Conservation (phyloP, 768 basidiomycete species). For the Tylopilus sp. region DNA sequence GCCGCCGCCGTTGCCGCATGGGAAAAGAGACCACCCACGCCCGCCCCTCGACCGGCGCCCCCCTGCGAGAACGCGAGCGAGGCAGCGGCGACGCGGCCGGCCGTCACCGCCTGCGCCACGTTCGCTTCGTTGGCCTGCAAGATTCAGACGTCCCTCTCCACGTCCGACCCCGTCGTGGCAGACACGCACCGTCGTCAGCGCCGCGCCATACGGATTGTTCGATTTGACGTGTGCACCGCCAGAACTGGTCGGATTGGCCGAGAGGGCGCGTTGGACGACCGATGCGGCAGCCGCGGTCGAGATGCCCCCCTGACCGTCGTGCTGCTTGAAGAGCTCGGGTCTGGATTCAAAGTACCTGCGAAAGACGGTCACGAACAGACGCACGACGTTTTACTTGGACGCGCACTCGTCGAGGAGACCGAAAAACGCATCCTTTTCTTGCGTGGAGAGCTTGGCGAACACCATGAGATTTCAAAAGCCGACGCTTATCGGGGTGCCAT, state of each 20-base stretch:
- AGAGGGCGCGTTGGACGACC: conserved; percentile 44
- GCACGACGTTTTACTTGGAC: background rate
- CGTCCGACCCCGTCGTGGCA: too few relatives aligned
- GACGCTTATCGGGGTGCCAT: background rate
- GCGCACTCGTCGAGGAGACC: conserved; percentile 73
- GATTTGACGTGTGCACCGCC: conserved; percentile 16
- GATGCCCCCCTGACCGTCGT: conserved; percentile 17
- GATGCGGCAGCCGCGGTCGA: conserved; percentile 35
- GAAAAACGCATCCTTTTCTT: conserved; percentile 83
- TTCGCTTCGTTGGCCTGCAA: conserved; percentile 38
- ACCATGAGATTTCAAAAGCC: conserved; percentile 42
- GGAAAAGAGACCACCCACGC: background rate
- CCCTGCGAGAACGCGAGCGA: conserved; percentile 44
- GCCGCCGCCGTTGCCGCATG: background rate
- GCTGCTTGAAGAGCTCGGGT: conserved; percentile 55
- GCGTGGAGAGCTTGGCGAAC: conserved; percentile 59
- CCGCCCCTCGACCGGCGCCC: background rate
- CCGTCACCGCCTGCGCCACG: conserved; percentile 33
- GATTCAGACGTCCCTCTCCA: too few relatives aligned
- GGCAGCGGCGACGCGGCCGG: conserved; percentile 56
- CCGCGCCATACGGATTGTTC: conserved; percentile 32
- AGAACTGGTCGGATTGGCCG: conserved; percentile 30
- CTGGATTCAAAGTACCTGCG: conserved; percentile 73
- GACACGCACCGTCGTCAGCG: conserved; percentile 31
- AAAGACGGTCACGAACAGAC: background rate